phyloP scores from a whole-genome alignment of 2,329 filamentous ascomycete genomes.

The Fusarium nurragi region DNA sequence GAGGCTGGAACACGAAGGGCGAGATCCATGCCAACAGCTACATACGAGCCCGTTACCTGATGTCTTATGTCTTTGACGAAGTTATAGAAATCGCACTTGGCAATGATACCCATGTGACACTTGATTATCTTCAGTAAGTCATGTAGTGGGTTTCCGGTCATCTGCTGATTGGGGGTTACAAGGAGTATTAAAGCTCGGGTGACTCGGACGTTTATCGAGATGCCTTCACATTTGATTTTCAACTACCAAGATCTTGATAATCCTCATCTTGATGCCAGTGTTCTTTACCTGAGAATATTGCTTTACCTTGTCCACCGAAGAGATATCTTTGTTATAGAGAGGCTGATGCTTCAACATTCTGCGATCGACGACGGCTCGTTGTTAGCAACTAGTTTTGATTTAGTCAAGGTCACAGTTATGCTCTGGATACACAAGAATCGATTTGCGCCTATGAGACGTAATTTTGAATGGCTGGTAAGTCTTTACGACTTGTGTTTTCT shows the following conservation, averaged over 20 bases:
- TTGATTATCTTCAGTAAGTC: conserved; percentile 40
- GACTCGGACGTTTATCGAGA: conserved; percentile 45
- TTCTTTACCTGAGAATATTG: conserved; percentile 57
- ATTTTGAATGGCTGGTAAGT: conserved; percentile 62
- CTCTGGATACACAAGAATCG: conserved; percentile 61
- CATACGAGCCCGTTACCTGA: conserved; percentile 56
- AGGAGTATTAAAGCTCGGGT: conserved; percentile 52
- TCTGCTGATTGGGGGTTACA: conserved; percentile 9
- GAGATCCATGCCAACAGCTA: conserved; percentile 57
- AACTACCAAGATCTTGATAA: conserved; percentile 52
- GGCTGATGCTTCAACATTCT: conserved; percentile 61
- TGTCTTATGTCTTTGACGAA: conserved; percentile 64
- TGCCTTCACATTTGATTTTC: conserved; percentile 53
- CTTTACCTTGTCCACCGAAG: conserved; percentile 61
- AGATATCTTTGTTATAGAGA: conserved; percentile 67
- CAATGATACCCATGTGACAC: conserved; percentile 13
- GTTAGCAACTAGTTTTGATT: conserved; percentile 57
- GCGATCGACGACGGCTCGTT: conserved; percentile 53
- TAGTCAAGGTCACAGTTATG: conserved; percentile 57
- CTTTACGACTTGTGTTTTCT: not conserved
- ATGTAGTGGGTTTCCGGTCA: not conserved
- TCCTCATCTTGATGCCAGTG: conserved; percentile 41
- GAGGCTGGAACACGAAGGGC: conserved; percentile 63
- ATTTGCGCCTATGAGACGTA: conserved; percentile 52
- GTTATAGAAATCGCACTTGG: conserved; percentile 67